Evolutionary conservation across 306 rosid species (phyloP), one percentile per base, ranked within the genome.

Genomic region (Trichosanthes cucumerina): DNA sequence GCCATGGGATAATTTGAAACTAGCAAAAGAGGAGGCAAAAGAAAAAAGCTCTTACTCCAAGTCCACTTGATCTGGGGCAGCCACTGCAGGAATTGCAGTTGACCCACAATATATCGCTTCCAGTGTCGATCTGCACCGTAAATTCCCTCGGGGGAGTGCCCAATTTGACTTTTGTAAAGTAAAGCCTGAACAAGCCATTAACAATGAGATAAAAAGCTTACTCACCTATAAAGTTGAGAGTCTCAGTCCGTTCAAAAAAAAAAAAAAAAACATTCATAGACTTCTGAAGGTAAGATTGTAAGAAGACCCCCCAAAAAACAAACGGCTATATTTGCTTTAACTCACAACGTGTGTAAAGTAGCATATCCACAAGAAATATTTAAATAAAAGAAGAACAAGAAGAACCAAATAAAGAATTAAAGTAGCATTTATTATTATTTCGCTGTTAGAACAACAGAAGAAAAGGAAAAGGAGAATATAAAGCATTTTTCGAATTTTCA

Each of bases 61-160:
- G 91, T 68, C 83, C 90, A 84, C 99, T 95, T 63, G 96, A 78
- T 71, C 86, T 89, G 78, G 97, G 99, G 78, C 97, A 92, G 82
- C 93, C 87, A 44, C 82, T 87, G 88, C 99, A 95, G 65, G 97
- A 80, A 81, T 83, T 88, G 88, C 99, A 91, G 80, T 88, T 91
- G 70, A 95, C 87, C 99, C 99, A 95, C 89, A 95, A 88, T 80
- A 91, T 87, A 70, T 95, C 99, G 69, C 99, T 95, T 76, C 99
- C 97, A 2, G 97, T 91, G 81, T 92, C 99, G 76, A 95, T 91
- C 88, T 92, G 96, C 57, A 95, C 99, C 46, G 86, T 91, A 82
- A 89, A 95, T 82, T 95, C 97, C 82, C 66, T 89, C 6, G 97
- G 96, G 52, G 97, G 99, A 80, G 97, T 84, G 69, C 99, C 97